A percentile compares a stretch with the other conserved stretches of the same genome.
Conservation (phyloP, 768 basidiomycete genomes). For the Rhodotorula babjevae region DNA sequence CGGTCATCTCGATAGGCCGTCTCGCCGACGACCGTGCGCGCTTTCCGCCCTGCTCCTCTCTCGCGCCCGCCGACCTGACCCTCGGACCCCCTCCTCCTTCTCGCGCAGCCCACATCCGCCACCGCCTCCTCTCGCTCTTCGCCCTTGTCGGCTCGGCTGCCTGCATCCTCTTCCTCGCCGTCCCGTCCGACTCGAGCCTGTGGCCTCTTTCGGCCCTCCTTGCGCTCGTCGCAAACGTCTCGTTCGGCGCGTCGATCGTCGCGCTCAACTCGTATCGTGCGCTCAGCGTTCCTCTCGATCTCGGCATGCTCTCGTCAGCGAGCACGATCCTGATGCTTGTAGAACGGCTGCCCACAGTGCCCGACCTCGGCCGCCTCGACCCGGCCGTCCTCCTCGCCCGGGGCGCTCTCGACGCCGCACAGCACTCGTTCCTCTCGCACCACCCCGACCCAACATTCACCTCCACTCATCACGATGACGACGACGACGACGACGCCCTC, state of each 20-base stretch:
- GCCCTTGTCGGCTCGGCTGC: conserved; percentile 66
- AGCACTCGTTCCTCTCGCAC: not conserved
- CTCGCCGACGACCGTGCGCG: conserved; percentile 80
- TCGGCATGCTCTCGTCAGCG: not conserved
- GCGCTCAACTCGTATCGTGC: conserved; percentile 79
- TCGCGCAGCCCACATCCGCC: conserved; percentile 61
- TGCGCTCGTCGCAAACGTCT: conserved; percentile 72
- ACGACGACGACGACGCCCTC: not conserved
- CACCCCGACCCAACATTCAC: not conserved
- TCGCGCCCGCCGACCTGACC: not conserved
- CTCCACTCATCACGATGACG: not conserved
- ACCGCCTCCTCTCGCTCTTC: conserved; percentile 69
- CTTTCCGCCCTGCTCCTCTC: not conserved
- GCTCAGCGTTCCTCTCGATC: not conserved
- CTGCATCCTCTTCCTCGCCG: conserved; percentile 64
- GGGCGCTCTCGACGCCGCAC: conserved; percentile 2
- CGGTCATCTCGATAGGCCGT: conserved; percentile 87
- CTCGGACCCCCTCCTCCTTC: too few relatives aligned
- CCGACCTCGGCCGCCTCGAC: conserved; percentile 14
- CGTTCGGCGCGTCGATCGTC: conserved; percentile 78
- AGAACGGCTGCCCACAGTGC: conserved; percentile 40
- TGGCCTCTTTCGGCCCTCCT: conserved; percentile 68
- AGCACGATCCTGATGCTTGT: not conserved
- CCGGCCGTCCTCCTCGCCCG: not conserved
- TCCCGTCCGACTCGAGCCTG: conserved; percentile 65